phyloP scores from a whole-genome alignment of 78 protist genomes.

The Dictyostelium citrinum region DNA sequence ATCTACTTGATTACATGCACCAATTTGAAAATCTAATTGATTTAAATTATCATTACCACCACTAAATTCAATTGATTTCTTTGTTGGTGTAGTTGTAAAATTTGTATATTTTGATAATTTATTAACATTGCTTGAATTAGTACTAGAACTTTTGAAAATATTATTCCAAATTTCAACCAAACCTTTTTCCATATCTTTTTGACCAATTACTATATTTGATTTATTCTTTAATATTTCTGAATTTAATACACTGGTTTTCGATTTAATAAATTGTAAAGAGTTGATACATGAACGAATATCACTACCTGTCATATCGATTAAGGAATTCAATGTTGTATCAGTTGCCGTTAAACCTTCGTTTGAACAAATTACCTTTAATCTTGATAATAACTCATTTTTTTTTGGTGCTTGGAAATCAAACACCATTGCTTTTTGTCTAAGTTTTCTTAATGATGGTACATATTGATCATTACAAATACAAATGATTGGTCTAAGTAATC shows the following conservation, averaged over 20 bases:
- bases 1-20: conserved; percentile 4
- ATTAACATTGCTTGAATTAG: neutral
- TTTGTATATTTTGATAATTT: too few species aligned
- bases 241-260: neutral
- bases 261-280: conserved; percentile 74
- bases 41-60: neutral
- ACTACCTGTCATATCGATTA: conserved; percentile 47
- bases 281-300: conserved; percentile 82
- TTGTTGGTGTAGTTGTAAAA: too few species aligned
- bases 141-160: neutral
- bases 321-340: conserved; percentile 6
- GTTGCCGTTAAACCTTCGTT: conserved; percentile 31
- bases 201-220: conserved; percentile 24
- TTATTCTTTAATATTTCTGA: conserved; percentile 31
- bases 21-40: neutral
- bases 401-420: conserved; percentile 59
- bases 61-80: neutral
- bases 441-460: conserved; percentile 67
- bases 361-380: conserved; percentile 68
- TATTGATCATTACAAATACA: conserved; percentile 90
- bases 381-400: neutral
- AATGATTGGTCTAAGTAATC: conserved; percentile 83
- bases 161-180: conserved; percentile 34
- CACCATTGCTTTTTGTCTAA: conserved; percentile 66
- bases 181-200: conserved; percentile 68